Conservation (phyloP, 345 rosid species). For the Salix viminalis region DNA sequence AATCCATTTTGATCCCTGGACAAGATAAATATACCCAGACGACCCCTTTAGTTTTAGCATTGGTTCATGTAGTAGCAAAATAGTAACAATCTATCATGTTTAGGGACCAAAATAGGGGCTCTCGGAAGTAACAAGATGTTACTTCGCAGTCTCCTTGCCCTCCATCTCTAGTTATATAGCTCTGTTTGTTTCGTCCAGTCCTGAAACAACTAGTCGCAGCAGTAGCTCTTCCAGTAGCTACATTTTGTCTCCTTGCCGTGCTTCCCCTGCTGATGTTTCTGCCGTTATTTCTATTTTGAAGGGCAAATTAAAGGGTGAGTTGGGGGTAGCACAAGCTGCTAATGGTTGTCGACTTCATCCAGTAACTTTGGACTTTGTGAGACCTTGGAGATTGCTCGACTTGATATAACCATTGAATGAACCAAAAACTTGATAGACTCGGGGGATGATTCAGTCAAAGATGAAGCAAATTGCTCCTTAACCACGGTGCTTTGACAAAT, state of each 20-base stretch:
- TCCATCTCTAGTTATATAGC: slow-evolving; percentile 27
- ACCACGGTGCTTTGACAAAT: too few relatives aligned
- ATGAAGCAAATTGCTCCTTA: too few relatives aligned
- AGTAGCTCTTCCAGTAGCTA: slow-evolving; percentile 31
- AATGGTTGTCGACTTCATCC: background rate
- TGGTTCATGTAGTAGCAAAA: too few relatives aligned
- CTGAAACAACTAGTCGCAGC: slow-evolving; percentile 39
- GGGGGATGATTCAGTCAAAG: too few relatives aligned
- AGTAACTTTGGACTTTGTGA: background rate
- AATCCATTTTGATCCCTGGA: too few relatives aligned
- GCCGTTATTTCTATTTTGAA: slow-evolving; percentile 26
- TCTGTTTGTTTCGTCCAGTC: slow-evolving; percentile 45
- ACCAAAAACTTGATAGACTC: background rate
- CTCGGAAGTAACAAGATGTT: slow-evolving; percentile 58
- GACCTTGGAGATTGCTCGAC: background rate
- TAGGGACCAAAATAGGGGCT: background rate
- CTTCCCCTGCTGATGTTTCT: slow-evolving; percentile 61
- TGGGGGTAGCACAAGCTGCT: background rate
- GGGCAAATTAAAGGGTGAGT: slow-evolving; percentile 53
- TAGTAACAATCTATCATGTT: too few relatives aligned
- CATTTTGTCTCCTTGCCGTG: slow-evolving; percentile 41
- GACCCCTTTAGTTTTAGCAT: too few relatives aligned
- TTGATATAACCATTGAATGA: too few relatives aligned
- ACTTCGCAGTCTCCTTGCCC: slow-evolving; percentile 70
- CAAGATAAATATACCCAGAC: too few relatives aligned